These are phyloP conservation scores for Kuraishia ogatae DNA, from an alignment of 805 yeast species.

Conservation along the genomic window DNA sequence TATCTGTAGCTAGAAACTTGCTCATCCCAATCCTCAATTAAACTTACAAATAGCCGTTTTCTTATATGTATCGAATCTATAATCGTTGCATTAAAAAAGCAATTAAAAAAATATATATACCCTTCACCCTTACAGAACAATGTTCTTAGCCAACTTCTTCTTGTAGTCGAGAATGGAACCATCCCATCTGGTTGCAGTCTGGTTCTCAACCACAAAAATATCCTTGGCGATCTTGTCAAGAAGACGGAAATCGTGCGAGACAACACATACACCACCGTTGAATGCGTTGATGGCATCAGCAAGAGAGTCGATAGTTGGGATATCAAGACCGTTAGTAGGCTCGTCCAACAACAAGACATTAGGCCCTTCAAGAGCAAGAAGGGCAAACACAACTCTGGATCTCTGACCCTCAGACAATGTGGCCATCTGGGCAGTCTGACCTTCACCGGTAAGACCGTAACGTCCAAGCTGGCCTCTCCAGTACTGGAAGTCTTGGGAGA, in stretches of 20 bases:
- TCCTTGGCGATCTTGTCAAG: slow-evolving; percentile 96
- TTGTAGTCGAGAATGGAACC: slow-evolving; percentile 87
- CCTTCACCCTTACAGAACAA: slow-evolving; percentile 47
- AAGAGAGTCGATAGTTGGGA: slow-evolving; percentile 94
- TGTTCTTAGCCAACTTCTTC: slow-evolving; percentile 86
- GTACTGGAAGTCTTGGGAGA: slow-evolving; percentile 97
- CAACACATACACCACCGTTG: slow-evolving; percentile 98
- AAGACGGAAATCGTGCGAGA: slow-evolving; percentile 97
- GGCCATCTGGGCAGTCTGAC: slow-evolving; percentile 98
- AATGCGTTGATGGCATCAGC: slow-evolving; percentile 93
- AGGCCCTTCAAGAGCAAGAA: slow-evolving; percentile 91
- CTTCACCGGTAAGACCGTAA: slow-evolving; percentile 97
- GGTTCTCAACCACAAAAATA: slow-evolving; percentile 91
- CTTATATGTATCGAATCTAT: background rate
- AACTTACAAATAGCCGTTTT: background rate
- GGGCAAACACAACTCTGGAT: slow-evolving; percentile 96
- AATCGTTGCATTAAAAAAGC: background rate
- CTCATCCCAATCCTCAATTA: no score
- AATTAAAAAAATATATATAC: background rate
- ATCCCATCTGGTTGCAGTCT: slow-evolving; percentile 95
- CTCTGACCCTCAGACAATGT: slow-evolving; percentile 98
- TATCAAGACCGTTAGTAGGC: slow-evolving; percentile 99
- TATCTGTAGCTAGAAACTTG: no score
- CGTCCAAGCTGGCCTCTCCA: slow-evolving; percentile 98
- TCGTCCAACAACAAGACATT: slow-evolving; percentile 93